Conservation (phyloP, 1,139 yeast genomes). For the Yamadazyma blattariae region DNA sequence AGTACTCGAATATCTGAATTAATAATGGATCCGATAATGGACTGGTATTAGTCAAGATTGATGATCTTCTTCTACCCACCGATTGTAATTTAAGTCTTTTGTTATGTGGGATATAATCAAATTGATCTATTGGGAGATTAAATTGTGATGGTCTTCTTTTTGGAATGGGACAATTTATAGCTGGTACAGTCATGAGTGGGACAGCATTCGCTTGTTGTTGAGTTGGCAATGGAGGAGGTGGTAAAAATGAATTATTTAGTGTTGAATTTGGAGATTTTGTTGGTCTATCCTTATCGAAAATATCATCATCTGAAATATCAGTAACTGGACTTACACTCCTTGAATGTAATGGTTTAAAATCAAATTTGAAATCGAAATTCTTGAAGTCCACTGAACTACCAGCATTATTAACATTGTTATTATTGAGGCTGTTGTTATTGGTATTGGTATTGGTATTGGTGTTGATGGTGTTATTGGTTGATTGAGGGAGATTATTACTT, state of each 20-base stretch:
- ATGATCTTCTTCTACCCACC: conserved; percentile 49
- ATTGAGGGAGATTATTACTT: no score
- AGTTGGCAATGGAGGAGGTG: not conserved
- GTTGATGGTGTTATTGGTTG: not conserved
- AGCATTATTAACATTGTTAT: conserved; percentile 3
- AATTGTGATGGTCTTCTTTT: conserved; percentile 7
- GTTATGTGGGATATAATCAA: conserved; percentile 48
- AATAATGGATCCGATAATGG: conserved; percentile 59
- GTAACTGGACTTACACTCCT: conserved; percentile 16
- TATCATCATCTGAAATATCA: conserved; percentile 8
- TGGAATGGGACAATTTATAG: not conserved
- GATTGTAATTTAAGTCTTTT: conserved; percentile 48
- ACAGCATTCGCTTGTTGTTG: not conserved
- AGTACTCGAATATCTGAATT: conserved; percentile 48
- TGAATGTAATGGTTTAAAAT: conserved; percentile 16
- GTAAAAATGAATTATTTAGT: not conserved
- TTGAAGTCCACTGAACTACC: conserved; percentile 6
- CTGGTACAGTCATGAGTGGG: not conserved
- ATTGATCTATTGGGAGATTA: conserved; percentile 13
- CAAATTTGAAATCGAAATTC: conserved; percentile 14
- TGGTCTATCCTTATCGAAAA: conserved; percentile 4
- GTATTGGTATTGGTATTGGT: no score
- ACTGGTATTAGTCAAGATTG: conserved; percentile 50
- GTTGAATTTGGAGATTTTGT: not conserved
- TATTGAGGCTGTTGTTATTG: no score